Evolutionary conservation across 306 rosid species (phyloP).

Genomic region (Gastrolobium villosum): DNA sequence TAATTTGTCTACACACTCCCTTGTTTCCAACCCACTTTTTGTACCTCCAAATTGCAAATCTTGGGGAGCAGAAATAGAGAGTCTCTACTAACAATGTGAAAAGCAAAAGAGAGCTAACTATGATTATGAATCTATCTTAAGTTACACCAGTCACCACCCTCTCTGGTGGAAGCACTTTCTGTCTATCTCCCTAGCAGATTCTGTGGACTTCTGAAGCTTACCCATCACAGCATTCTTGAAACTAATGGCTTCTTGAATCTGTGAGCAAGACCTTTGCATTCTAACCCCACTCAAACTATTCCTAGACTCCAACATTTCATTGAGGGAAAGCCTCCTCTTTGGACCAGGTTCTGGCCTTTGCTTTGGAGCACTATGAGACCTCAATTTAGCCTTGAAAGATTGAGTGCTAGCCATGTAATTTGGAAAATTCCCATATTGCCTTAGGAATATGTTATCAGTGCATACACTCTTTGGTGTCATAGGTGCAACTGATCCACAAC

Average conservation of each 20-base stretch:
- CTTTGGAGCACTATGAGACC: slow-evolving; percentile 92
- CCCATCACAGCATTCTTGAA: slow-evolving; percentile 90
- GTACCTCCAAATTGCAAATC: slow-evolving; percentile 20
- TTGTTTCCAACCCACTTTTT: slow-evolving; percentile 21
- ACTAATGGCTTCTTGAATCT: slow-evolving; percentile 72
- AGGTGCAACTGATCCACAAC: slow-evolving; percentile 51
- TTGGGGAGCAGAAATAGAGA: slow-evolving; percentile 7
- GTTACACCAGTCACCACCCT: slow-evolving; percentile 49
- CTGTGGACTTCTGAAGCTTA: slow-evolving; percentile 67
- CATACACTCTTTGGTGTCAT: slow-evolving; percentile 71
- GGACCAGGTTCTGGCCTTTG: slow-evolving; percentile 79
- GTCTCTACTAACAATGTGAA: too few species aligned
- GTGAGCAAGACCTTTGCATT: slow-evolving; percentile 90
- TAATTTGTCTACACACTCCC: slow-evolving; percentile 35
- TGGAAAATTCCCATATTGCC: slow-evolving; percentile 61
- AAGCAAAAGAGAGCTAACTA: too few species aligned
- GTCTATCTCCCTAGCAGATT: slow-evolving; percentile 54
- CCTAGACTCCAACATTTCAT: slow-evolving; percentile 80
- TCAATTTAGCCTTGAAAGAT: slow-evolving; percentile 85
- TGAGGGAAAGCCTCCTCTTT: slow-evolving; percentile 72
- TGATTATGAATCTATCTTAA: neutral
- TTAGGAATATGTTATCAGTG: slow-evolving; percentile 47
- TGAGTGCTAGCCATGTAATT: slow-evolving; percentile 83
- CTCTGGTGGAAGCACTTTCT: slow-evolving; percentile 51
- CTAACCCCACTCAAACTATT: slow-evolving; percentile 78